Base-by-base conservation (phyloP, 2,329 filamentous ascomycete genomes). In the Aspergillus sojae region DNA sequence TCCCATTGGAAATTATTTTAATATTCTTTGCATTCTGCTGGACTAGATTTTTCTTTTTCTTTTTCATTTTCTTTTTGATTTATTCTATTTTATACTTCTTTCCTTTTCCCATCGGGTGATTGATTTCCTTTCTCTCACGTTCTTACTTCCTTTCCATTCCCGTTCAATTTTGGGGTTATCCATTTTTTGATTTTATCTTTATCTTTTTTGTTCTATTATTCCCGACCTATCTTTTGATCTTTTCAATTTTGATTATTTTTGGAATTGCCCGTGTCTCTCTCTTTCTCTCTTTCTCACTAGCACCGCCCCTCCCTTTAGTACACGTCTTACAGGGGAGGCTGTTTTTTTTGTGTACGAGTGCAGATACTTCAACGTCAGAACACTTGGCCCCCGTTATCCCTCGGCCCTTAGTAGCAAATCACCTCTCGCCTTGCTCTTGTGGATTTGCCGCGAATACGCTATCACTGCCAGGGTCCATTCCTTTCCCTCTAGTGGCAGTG, bases 141-240 rank as follows among this genome's bases (percentile, higher is more conserved):
- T 71, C 65, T 71, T 70, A 64, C 71, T 67, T 61, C 72, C 68
- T 62, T 70, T 68, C 36, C 66, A 66, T 56, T 68, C 65, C 19
- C 23, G 34, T 50, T 48, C 43, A 12, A 23, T 57, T 36, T 36
- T 43, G 21, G 41, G 28, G 28, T 52, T n/a, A 28, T 32, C 26
- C 11, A 52, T 11, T 14, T 34, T 16, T 60, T 61, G 19, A 34
- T 56, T 56, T 56, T 55, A 48, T 61, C 52, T 43, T 66, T 57
- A 50, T 61, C 23, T 60, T 39, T 58, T 36, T 16, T 36, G 32
- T 58, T 26, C 52, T 39, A 36, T 21, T n/a, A 55, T 55, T 32
- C 45, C 28, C 11, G 23, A 9, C 12, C 45, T 28, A 26, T 52
- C 26, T 30, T 30, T 52, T 30, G 16, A n/a, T 19, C 14, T 28